Percentiles rank a stretch among this genome's conserved stretches.
phyloP scores from a whole-genome alignment of 2,329 filamentous ascomycete species.

The Pyricularia pennisetigena region DNA sequence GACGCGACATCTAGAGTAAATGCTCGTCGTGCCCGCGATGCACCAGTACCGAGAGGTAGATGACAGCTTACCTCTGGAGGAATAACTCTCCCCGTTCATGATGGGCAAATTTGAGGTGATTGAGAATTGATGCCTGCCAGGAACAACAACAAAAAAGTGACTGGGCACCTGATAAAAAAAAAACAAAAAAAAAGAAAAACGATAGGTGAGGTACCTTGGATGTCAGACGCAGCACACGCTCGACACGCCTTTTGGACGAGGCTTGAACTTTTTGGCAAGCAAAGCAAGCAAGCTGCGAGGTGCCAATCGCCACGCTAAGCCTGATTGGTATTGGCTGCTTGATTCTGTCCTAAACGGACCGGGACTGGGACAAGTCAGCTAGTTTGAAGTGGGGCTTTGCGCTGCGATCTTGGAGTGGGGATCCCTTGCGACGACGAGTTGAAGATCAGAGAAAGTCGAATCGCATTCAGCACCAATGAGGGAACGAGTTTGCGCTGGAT shows the following conservation, averaged over 20 bases:
- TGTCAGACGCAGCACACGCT: background rate
- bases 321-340: background rate
- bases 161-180: background rate
- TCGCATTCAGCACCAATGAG: background rate
- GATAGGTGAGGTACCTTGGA: background rate
- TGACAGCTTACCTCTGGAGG: constrained; percentile 56
- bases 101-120: constrained; percentile 14
- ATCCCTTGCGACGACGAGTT: background rate
- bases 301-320: background rate
- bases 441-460: background rate
- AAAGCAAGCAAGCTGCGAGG: background rate
- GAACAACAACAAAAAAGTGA: background rate
- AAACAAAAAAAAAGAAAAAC: background rate
- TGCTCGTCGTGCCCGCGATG: constrained; percentile 1
- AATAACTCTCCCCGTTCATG: constrained; percentile 84
- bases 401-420: background rate
- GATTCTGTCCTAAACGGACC: background rate
- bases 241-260: background rate
- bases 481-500: background rate
- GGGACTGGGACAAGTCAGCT: background rate
- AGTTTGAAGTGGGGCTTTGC: background rate
- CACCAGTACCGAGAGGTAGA: background rate
- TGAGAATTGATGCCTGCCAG: background rate
- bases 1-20: background rate
- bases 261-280: background rate